phyloP scores from a whole-genome alignment of 306 rosid genomes.

The Gynostemma pentaphyllum region DNA sequence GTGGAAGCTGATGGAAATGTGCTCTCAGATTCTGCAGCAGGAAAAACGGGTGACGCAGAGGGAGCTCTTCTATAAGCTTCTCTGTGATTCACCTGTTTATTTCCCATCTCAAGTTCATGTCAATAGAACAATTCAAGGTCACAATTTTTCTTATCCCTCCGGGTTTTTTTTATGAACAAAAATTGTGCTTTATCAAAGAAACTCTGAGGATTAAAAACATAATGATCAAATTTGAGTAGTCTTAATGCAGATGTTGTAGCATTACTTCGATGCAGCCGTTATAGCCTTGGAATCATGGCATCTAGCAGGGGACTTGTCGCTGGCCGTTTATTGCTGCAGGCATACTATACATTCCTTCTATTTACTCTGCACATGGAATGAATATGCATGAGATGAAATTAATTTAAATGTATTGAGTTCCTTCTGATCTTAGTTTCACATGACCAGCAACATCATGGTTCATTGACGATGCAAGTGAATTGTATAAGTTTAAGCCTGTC shows the following conservation, averaged over 20 bases:
- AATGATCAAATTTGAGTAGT: background rate
- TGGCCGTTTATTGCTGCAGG: constrained; percentile 72
- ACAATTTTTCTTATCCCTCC: background rate
- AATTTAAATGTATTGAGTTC: background rate
- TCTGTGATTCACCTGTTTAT: constrained; percentile 56
- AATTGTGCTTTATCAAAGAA: background rate
- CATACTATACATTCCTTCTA: background rate
- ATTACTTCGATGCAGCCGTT: constrained; percentile 81
- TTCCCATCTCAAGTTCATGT: constrained; percentile 69
- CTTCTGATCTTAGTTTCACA: background rate
- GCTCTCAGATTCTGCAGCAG: constrained; percentile 58
- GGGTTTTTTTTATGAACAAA: background rate
- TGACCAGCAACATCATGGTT: background rate
- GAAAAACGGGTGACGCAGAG: constrained; percentile 79
- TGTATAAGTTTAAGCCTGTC: background rate
- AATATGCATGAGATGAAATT: background rate
- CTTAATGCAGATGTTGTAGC: constrained; percentile 59
- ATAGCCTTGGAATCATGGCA: constrained; percentile 93
- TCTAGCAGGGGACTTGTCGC: constrained; percentile 78
- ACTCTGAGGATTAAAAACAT: background rate
- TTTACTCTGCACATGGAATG: background rate
- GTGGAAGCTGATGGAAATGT: constrained; percentile 91
- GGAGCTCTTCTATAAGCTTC: constrained; percentile 80
- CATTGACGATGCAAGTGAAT: background rate
- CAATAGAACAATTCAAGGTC: constrained; percentile 83